Evolutionary conservation across 306 rosid species (phyloP).

Genomic region (Calophaca sinica): DNA sequence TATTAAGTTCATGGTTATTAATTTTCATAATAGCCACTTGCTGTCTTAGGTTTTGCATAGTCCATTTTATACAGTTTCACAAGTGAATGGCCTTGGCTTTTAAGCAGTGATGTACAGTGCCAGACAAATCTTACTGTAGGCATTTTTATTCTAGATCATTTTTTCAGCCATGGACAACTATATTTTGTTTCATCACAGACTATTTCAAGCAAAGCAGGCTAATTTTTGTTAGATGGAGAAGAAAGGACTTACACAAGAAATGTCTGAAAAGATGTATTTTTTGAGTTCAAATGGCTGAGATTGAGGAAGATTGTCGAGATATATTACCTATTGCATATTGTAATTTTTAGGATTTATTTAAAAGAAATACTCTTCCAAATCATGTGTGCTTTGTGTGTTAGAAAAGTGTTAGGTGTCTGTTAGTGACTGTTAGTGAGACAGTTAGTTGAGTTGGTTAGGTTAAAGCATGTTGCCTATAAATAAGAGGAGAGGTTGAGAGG

Average conservation of each 20-base stretch:
- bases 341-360: slow-evolving; percentile 4
- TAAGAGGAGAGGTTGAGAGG: neutral
- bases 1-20: too few species aligned
- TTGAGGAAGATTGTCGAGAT: neutral
- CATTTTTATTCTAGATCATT: too few species aligned
- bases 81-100: too few species aligned
- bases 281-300: neutral
- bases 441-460: neutral
- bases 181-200: neutral
- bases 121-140: too few species aligned
- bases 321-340: neutral
- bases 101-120: too few species aligned
- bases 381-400: neutral
- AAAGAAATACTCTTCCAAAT: neutral
- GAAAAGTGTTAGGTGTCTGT: neutral
- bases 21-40: too few species aligned
- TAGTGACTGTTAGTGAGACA: neutral
- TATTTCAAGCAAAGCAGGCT: neutral
- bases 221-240: neutral
- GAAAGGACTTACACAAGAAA: neutral
- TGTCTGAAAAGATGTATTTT: neutral
- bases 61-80: too few species aligned
- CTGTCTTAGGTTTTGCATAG: too few species aligned
- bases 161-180: too few species aligned
- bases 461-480: neutral